phyloP scores from a whole-genome alignment of 495 filamentous ascomycete species.

The Poronia punctata region DNA sequence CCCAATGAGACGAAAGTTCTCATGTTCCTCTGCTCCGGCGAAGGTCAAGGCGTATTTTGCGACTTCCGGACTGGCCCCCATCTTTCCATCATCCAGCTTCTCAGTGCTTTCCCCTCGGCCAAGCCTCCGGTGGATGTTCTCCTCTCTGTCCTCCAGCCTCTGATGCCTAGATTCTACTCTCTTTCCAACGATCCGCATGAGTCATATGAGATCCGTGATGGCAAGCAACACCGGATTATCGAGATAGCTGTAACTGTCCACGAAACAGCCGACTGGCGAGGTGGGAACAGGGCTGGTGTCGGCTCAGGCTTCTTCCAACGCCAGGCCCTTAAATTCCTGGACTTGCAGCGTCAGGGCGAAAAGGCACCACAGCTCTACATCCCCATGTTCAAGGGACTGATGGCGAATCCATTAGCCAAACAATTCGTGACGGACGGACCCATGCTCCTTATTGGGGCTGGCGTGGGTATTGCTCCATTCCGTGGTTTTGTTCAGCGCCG shows the following conservation, averaged over 20 bases:
- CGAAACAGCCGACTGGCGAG: constrained; percentile 73
- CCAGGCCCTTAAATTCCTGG: constrained; percentile 61
- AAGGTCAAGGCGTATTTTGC: constrained; percentile 91
- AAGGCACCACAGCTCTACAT: constrained; percentile 57
- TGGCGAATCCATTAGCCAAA: constrained; percentile 90
- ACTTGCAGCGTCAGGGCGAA: constrained; percentile 51
- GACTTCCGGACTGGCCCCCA: constrained; percentile 88
- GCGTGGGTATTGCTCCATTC: constrained; percentile 95
- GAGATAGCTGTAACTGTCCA: constrained; percentile 95
- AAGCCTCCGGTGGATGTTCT: constrained; percentile 79
- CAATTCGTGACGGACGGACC: constrained; percentile 87
- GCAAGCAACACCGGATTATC: constrained; percentile 71
- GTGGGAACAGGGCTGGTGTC: constrained; percentile 59
- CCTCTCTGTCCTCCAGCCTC: constrained; percentile 68
- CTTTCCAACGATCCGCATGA: constrained; percentile 91
- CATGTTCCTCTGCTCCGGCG: constrained; percentile 74
- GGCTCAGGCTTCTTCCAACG: constrained; percentile 83
- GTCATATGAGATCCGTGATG: constrained; percentile 60
- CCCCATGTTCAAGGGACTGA: constrained; percentile 98
- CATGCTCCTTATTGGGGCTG: constrained; percentile 95
- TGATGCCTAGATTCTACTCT: constrained; percentile 98
- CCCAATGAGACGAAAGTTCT: constrained; percentile 81
- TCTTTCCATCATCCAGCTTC: constrained; percentile 73
- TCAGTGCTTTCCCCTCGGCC: constrained; percentile 86
- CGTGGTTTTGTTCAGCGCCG: constrained; percentile 94